A percentile compares a stretch with the other conserved stretches of the same genome.
These are phyloP conservation scores for Daldinia grandis DNA, from an alignment of 495 filamentous ascomycete genomes.

Conservation along the genomic window DNA sequence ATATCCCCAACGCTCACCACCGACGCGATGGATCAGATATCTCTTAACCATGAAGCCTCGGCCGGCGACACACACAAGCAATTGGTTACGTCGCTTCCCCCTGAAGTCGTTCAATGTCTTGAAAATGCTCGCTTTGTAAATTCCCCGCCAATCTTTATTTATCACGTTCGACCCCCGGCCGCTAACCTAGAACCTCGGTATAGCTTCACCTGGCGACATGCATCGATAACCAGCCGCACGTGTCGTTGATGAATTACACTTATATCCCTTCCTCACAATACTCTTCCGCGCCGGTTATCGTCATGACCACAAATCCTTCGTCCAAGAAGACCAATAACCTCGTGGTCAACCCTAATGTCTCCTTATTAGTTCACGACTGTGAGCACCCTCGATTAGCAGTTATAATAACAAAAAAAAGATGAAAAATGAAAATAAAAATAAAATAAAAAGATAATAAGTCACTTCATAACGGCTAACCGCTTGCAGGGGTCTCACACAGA, in stretches of 20 bases:
- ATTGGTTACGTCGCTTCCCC: slow-evolving; percentile 72
- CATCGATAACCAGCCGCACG: slow-evolving; percentile 82
- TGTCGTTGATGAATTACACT: slow-evolving; percentile 99
- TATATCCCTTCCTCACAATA: slow-evolving; percentile 89
- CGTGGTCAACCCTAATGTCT: slow-evolving; percentile 85
- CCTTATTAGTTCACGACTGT: slow-evolving; percentile 96
- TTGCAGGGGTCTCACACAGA: slow-evolving; percentile 81
- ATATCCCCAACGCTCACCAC: not conserved
- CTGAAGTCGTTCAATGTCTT: slow-evolving; percentile 86
- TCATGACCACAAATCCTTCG: slow-evolving; percentile 92
- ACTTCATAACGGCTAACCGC: not conserved
- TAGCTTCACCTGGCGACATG: slow-evolving; percentile 96
- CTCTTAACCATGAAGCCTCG: slow-evolving; percentile 79
- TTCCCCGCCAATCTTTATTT: slow-evolving; percentile 12
- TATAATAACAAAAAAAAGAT: not conserved
- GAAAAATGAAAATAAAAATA: no score
- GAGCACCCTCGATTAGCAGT: not conserved
- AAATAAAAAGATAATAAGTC: no score
- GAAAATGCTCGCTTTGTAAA: slow-evolving; percentile 94
- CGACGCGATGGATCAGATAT: slow-evolving; percentile 56
- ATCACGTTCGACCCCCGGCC: not conserved
- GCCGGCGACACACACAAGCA: slow-evolving; percentile 75
- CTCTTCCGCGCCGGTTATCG: slow-evolving; percentile 74
- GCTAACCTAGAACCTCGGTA: slow-evolving; percentile 17
- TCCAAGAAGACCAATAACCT: slow-evolving; percentile 92